phyloP scores from a whole-genome alignment of 2,329 filamentous ascomycete genomes.

The Aspergillus sp. region DNA sequence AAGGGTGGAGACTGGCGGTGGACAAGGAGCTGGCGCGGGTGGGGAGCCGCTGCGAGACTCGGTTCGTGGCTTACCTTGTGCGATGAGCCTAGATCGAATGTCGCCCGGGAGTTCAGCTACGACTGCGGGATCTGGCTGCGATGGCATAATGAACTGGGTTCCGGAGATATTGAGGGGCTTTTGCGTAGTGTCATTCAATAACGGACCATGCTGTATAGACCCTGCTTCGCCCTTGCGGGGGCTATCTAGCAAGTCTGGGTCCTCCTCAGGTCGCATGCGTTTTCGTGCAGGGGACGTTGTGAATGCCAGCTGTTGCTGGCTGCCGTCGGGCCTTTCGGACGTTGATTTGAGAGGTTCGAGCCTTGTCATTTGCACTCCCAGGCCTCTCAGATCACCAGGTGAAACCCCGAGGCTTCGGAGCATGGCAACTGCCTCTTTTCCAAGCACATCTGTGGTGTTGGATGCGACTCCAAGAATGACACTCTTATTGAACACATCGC shows the following conservation, averaged over 20 bases:
- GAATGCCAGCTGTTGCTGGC: constrained; percentile 78
- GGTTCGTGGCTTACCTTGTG: constrained; percentile 47
- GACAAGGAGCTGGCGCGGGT: constrained; percentile 30
- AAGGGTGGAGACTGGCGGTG: constrained; percentile 36
- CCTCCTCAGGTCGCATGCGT: constrained; percentile 22
- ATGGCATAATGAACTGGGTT: constrained; percentile 88
- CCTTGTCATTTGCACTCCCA: constrained; percentile 92
- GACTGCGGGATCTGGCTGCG: constrained; percentile 75
- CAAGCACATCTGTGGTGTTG: constrained; percentile 67
- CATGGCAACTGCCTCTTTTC: constrained; percentile 81
- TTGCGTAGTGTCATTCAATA: constrained; percentile 42
- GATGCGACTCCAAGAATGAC: constrained; percentile 79
- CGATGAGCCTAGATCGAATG: constrained; percentile 73
- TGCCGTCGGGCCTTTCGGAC: constrained; percentile 63
- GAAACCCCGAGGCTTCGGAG: constrained; percentile 79
- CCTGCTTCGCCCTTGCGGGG: constrained; percentile 39
- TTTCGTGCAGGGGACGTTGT: constrained; percentile 43
- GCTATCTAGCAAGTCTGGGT: constrained; percentile 52
- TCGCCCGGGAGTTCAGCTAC: constrained; percentile 80
- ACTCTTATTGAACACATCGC: constrained; percentile 92
- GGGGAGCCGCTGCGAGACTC: constrained; percentile 30
- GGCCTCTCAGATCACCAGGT: constrained; percentile 86
- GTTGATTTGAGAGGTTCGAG: constrained; percentile 72
- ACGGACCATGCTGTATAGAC: constrained; percentile 29
- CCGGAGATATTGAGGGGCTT: constrained; percentile 75